phyloP scores from a whole-genome alignment of 106 monocot genomes.

The Chionographis japonica region DNA sequence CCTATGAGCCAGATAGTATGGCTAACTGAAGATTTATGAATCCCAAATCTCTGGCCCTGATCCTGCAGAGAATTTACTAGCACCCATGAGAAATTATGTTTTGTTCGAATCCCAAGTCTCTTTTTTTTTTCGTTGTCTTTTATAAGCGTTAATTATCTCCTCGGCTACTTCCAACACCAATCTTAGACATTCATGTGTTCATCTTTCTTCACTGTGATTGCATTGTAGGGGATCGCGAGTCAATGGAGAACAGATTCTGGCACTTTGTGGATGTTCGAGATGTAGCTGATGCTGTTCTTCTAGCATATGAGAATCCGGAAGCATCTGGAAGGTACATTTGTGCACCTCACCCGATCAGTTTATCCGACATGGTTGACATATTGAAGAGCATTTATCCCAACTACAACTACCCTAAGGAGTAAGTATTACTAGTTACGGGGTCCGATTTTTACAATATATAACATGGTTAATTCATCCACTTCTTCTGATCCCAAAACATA shows the following conservation, averaged over 20 bases:
- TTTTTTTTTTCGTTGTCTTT: no score
- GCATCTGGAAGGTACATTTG: constrained; percentile 58
- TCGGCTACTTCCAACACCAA: no score
- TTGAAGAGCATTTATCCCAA: constrained; percentile 56
- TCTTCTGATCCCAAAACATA: not conserved
- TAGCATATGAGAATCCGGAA: constrained; percentile 56
- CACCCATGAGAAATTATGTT: no score
- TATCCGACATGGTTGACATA: constrained; percentile 26
- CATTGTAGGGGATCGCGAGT: constrained; percentile 22
- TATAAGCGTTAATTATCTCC: no score
- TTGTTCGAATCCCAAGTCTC: no score
- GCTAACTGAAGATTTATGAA: no score
- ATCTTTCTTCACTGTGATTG: not conserved
- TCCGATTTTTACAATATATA: not conserved
- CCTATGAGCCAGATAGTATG: no score
- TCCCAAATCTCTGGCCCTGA: no score
- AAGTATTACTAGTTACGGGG: not conserved
- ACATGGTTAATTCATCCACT: not conserved
- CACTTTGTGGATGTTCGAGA: constrained; percentile 64
- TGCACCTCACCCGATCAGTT: constrained; percentile 14
- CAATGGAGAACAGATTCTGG: constrained; percentile 12
- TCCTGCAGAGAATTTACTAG: no score
- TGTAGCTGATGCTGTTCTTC: constrained; percentile 60
- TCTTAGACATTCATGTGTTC: no score
- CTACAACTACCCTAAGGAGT: constrained; percentile 51